Evolutionary conservation across 768 basidiomycete species (phyloP).

Genomic region (Pleurotus giganteus): DNA sequence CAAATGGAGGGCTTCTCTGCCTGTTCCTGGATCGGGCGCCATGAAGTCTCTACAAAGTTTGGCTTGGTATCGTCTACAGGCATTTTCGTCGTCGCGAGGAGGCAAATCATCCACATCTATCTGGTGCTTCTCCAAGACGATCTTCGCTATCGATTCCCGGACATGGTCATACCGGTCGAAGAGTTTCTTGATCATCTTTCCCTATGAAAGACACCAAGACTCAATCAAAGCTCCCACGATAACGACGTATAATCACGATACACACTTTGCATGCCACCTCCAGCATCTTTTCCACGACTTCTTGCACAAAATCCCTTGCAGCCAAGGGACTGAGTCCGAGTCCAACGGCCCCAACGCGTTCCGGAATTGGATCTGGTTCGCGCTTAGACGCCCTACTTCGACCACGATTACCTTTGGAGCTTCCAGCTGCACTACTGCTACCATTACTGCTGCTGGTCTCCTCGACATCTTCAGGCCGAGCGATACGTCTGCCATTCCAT

Average conservation of each 20-base stretch:
- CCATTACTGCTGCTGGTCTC: background rate
- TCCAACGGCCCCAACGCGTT: slow-evolving; percentile 9
- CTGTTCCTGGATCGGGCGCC: background rate
- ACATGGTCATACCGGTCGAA: slow-evolving; percentile 45
- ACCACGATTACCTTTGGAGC: background rate
- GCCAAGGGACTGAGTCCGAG: slow-evolving; percentile 44
- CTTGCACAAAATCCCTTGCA: slow-evolving; percentile 46
- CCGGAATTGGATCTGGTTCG: slow-evolving; percentile 1
- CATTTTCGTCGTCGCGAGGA: slow-evolving; percentile 45
- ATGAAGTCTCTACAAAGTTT: slow-evolving; percentile 56
- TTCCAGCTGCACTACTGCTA: background rate
- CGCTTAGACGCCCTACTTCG: background rate
- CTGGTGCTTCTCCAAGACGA: slow-evolving; percentile 50
- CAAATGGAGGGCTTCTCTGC: slow-evolving; percentile 6
- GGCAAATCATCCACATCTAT: slow-evolving; percentile 57
- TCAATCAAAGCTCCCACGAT: slow-evolving; percentile 9
- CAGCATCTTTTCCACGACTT: slow-evolving; percentile 59
- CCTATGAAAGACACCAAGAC: slow-evolving; percentile 32
- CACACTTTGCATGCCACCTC: slow-evolving; percentile 60
- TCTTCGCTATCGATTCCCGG: slow-evolving; percentile 36
- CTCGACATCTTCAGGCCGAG: slow-evolving; percentile 11
- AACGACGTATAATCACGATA: background rate
- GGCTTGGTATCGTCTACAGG: slow-evolving; percentile 43
- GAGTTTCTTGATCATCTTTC: slow-evolving; percentile 63
- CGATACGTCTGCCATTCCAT: slow-evolving; percentile 23